These are phyloP conservation scores for Conoideocrella luteorostrata DNA, from an alignment of 2,329 filamentous ascomycete genomes.

Conservation along the genomic window DNA sequence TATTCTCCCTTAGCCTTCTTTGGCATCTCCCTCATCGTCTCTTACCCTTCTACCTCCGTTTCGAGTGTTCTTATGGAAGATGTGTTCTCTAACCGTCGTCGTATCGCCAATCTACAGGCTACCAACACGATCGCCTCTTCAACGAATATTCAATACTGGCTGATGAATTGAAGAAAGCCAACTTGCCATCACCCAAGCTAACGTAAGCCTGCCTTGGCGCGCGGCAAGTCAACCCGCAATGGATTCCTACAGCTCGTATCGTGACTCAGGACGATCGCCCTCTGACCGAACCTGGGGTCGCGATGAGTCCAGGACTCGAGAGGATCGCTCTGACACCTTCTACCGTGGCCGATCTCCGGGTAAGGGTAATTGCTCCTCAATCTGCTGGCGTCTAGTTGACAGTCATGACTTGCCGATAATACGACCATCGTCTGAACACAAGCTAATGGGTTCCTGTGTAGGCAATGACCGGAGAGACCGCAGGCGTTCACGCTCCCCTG, in stretches of 20 bases:
- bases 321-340: slow-evolving; percentile 52
- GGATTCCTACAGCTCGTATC: slow-evolving; percentile 50
- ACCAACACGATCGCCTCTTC: slow-evolving; percentile 17
- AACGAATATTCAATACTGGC: slow-evolving; percentile 6
- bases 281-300: slow-evolving; percentile 47
- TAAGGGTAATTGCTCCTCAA: slow-evolving; percentile 37
- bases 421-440: not conserved
- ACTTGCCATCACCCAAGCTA: not conserved
- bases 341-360: slow-evolving; percentile 65
- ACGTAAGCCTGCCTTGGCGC: not conserved
- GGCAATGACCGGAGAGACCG: slow-evolving; percentile 55
- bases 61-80: slow-evolving; percentile 28
- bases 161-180: slow-evolving; percentile 3
- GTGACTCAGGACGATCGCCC: slow-evolving; percentile 49
- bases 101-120: slow-evolving; percentile 44
- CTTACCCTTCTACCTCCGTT: slow-evolving; percentile 16
- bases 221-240: slow-evolving; percentile 24
- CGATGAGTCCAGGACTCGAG: slow-evolving; percentile 45
- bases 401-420: not conserved
- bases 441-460: slow-evolving; percentile 21
- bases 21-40: slow-evolving; percentile 18
- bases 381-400: not conserved
- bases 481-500: slow-evolving; percentile 64
- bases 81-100: slow-evolving; percentile 51
- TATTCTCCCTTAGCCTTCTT: slow-evolving; percentile 20